These are phyloP conservation scores for Fusarium subtropicale DNA, from an alignment of 2,329 filamentous ascomycete genomes.

Conservation along the genomic window DNA sequence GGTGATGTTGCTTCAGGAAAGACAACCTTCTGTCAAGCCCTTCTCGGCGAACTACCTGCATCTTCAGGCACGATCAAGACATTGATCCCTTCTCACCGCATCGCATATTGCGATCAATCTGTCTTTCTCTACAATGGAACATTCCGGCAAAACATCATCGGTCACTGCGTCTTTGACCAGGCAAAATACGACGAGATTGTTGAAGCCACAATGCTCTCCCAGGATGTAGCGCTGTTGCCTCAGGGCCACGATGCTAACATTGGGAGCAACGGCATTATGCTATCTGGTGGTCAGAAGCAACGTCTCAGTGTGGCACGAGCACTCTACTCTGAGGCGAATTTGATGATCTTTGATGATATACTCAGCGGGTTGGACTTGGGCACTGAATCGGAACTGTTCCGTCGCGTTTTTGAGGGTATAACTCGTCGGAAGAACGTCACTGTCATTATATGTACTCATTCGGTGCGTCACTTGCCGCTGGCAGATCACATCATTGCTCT, in stretches of 20 bases:
- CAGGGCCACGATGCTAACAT: slow-evolving; percentile 54
- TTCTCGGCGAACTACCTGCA: slow-evolving; percentile 49
- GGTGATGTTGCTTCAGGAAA: slow-evolving; percentile 55
- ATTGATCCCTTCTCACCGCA: slow-evolving; percentile 24
- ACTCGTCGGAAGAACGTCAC: slow-evolving; percentile 54
- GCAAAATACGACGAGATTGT: slow-evolving; percentile 52
- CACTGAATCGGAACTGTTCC: slow-evolving; percentile 59
- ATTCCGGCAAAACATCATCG: slow-evolving; percentile 55
- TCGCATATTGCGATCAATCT: slow-evolving; percentile 52
- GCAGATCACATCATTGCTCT: slow-evolving; percentile 63
- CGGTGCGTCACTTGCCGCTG: slow-evolving; percentile 48
- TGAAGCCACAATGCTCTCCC: slow-evolving; percentile 49
- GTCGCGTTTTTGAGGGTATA: slow-evolving; percentile 59
- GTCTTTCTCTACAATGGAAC: slow-evolving; percentile 52
- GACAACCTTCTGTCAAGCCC: slow-evolving; percentile 53
- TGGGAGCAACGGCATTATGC: slow-evolving; percentile 56
- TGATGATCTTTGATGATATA: slow-evolving; percentile 60
- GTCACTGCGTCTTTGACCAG: slow-evolving; percentile 48
- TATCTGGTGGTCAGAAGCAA: slow-evolving; percentile 58
- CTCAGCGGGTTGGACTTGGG: slow-evolving; percentile 59
- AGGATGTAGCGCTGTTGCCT: slow-evolving; percentile 50
- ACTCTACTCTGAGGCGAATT: slow-evolving; percentile 55
- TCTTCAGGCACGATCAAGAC: slow-evolving; percentile 33
- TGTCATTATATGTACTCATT: slow-evolving; percentile 56
- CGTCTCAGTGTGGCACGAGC: slow-evolving; percentile 57